phyloP scores from a whole-genome alignment of 768 basidiomycete species.

The Leccinum broughii region DNA sequence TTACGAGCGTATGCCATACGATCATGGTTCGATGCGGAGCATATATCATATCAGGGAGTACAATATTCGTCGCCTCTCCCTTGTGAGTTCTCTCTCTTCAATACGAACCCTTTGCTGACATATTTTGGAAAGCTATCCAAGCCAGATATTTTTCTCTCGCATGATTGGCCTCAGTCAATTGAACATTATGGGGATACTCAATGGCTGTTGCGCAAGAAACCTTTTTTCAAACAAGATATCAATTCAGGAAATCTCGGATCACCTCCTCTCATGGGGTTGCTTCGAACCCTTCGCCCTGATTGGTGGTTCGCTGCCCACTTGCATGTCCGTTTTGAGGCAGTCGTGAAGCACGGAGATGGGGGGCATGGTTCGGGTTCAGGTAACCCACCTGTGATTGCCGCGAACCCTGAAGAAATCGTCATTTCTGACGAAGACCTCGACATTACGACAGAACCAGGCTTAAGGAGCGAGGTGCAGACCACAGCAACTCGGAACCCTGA shows the following conservation, averaged over 20 bases:
- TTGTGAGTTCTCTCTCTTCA: slow-evolving; percentile 43
- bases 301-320: slow-evolving; percentile 96
- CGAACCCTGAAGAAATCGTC: slow-evolving; percentile 42
- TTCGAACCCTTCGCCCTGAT: slow-evolving; percentile 67
- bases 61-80: slow-evolving; percentile 74
- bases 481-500: slow-evolving; percentile 46
- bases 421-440: slow-evolving; percentile 38
- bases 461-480: slow-evolving; percentile 36
- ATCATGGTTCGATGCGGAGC: slow-evolving; percentile 67
- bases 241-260: slow-evolving; percentile 72
- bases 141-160: slow-evolving; percentile 83
- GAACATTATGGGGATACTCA: slow-evolving; percentile 75
- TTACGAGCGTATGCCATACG: slow-evolving; percentile 82
- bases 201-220: slow-evolving; percentile 70
- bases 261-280: slow-evolving; percentile 78
- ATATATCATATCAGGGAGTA: slow-evolving; percentile 92
- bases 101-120: background rate
- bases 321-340: slow-evolving; percentile 84
- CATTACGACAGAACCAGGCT: slow-evolving; percentile 2
- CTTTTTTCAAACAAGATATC: slow-evolving; percentile 75
- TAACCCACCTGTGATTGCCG: background rate
- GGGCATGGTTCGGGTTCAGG: background rate
- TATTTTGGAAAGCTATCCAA: slow-evolving; percentile 47
- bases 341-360: slow-evolving; percentile 45
- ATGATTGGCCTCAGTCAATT: slow-evolving; percentile 93